Evolutionary conservation across 2,329 filamentous ascomycete species (phyloP), one percentile per base, ranked within the genome.

Genomic region (Xylariaceae sp.): DNA sequence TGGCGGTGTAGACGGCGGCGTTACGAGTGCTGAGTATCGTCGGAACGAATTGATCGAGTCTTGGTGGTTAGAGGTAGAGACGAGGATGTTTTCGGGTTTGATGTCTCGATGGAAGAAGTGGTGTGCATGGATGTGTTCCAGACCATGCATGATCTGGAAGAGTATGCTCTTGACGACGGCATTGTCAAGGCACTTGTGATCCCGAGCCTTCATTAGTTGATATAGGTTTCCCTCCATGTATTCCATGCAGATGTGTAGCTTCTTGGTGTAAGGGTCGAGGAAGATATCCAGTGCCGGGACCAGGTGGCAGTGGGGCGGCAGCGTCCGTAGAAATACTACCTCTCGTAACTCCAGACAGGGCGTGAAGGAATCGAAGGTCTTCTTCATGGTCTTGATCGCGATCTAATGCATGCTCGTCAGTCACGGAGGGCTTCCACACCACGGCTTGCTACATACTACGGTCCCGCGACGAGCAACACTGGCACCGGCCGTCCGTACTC

Each of bases 351-450:
- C 94, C 64, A 97, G 78, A 74, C 94, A 99, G 55, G 92, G 89
- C 13, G 84, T 79, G 72, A 97, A 92, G 1, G 90, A 96, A 68
- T 97, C 92, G 70, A 97, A 99, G 0, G 89, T 92, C 84, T 99
- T 99, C 82, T 99, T 99, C 94, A 99, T 99, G 4, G 94, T 97
- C 78, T 99, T 99, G 78, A 99, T 97, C 49, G 94, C 94, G 70
- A 99, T 89, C 94, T 97, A 67, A 59, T 57, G 58, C 58, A 55
- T 5, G 9, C 34, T 37, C 2, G 55, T 64, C 58, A 68, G 62
- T 18, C 17, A 57, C 42, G 50, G 45, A 15, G 37, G 5, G 18
- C 50, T 18, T 10, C 34, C 34, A 50, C 30, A 23, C 18, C 39
- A 7, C 13, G 18, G 49, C 48, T 59, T 56, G 56, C 59, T 64